A percentile compares a stretch with the other conserved stretches of the same genome.
Evolutionary conservation across 306 rosid genomes (phyloP).

Genomic region (Spatholobus suberectus): DNA sequence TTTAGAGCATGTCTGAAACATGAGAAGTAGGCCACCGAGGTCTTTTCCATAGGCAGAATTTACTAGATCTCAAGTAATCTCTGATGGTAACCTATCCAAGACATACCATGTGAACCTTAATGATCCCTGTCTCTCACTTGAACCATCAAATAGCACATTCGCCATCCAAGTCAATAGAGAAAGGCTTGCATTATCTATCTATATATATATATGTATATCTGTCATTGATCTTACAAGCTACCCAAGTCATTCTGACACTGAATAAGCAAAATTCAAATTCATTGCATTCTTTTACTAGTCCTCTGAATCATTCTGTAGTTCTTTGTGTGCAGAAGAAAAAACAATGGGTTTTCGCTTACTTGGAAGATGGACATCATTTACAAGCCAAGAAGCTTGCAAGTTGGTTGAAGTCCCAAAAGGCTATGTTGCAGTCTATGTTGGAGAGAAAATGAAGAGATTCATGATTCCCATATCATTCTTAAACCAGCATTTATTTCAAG

Average conservation of each 20-base stretch:
- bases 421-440: background rate
- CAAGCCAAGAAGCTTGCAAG: background rate
- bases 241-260: background rate
- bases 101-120: background rate
- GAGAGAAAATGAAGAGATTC: background rate
- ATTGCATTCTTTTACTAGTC: background rate
- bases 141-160: background rate
- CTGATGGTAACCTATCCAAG: background rate
- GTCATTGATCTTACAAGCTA: background rate
- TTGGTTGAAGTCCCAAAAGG: background rate
- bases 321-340: background rate
- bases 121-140: slow-evolving; percentile 1
- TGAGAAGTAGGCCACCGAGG: background rate
- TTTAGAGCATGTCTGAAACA: background rate
- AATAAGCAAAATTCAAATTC: background rate
- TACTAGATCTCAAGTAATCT: background rate
- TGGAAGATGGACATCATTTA: background rate
- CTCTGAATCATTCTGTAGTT: background rate
- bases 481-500: background rate
- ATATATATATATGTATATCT: background rate
- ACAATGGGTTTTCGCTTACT: background rate
- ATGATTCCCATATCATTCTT: background rate
- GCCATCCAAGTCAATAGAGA: background rate
- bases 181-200: background rate
- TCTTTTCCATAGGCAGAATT: background rate